phyloP scores from a whole-genome alignment of 768 basidiomycete genomes.

The Tulasnella calospora region DNA sequence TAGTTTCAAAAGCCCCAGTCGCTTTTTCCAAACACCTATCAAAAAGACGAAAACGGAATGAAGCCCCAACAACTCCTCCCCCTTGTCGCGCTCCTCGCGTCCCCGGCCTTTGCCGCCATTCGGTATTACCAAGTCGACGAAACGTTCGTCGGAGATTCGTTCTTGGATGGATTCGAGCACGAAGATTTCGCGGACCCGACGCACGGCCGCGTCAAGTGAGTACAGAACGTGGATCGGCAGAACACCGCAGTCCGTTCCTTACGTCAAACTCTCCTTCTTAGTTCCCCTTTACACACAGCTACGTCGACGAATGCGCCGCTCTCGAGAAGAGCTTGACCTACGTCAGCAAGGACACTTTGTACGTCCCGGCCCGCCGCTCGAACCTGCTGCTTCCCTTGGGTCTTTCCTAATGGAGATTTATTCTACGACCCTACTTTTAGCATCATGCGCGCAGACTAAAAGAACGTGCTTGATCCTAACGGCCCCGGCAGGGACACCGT shows the following conservation, averaged over 20 bases:
- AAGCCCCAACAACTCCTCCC: background rate
- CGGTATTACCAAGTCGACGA: conserved; percentile 6
- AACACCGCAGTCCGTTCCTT: background rate
- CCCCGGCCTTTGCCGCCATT: background rate
- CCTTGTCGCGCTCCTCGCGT: conserved; percentile 1
- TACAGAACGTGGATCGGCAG: background rate
- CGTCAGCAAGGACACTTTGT: conserved; percentile 40
- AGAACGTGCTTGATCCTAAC: conserved; percentile 43
- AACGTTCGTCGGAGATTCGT: conserved; percentile 3
- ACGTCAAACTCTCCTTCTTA: no score
- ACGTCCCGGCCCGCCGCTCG: background rate
- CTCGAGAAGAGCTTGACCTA: conserved; percentile 52
- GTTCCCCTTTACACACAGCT: conserved; percentile 39
- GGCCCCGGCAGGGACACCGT: conserved; percentile 58
- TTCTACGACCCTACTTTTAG: background rate
- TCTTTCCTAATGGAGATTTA: background rate
- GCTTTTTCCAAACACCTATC: background rate
- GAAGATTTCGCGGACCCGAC: conserved; percentile 5
- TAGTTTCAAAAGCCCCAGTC: background rate
- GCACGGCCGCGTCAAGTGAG: conserved; percentile 17
- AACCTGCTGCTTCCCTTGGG: background rate
- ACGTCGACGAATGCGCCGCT: conserved; percentile 49
- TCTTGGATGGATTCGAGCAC: conserved; percentile 12
- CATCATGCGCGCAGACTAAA: conserved; percentile 53
- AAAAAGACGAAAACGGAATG: background rate